Base-by-base conservation (phyloP, 1,284 basidiomycete species). In the Ganoderma sinense region DNA sequence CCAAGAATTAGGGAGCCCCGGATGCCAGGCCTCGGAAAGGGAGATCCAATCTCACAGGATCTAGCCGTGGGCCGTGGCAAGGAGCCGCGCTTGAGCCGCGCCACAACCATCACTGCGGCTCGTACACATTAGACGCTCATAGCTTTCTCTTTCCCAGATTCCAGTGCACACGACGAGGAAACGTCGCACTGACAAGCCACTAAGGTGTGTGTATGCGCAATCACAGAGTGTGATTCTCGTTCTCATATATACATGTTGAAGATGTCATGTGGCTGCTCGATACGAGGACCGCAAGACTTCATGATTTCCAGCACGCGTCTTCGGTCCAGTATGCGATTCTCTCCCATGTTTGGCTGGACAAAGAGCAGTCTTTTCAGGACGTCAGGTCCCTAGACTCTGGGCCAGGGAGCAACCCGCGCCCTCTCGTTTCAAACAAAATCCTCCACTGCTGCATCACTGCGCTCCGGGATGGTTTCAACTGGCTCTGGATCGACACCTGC, bases 401-500 rank as follows among this genome's bases (percentile, higher is more conserved):
- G 40, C 55, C 53, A 0, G 53, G 62, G 16, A 55, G 33, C 14
- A 48, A 29, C 18, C 48, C 36, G 1, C 41, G 43, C 33, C 11
- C 43, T 20, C 53, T 40, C 23, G 41, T 55, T 5, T 58, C 66
- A 1, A 11, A 20, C 48, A 67, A 67, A 51, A 64, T 70, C 23
- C 62, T 51, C 23, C 39, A 62, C 2, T 65, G 62, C 23, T 70
- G 66, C 55, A 53, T 64, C 1, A 43, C 62, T 45, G 69, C 66
- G 5, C 51, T 61, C 36, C 4, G 40, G 5, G 66, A 48, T 2
- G 69, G 69, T 13, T 67, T 56, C 65, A 23, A 58, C 16, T 67
- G 63, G 48, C 58, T 70, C n/a, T 70, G 69, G 63, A 65, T 68
- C 59, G 69, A 70, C 36, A 64, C 66, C 11, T 70, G 69, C 51